phyloP scores from a whole-genome alignment of 2,329 filamentous ascomycete genomes.

The Alternaria sp. region DNA sequence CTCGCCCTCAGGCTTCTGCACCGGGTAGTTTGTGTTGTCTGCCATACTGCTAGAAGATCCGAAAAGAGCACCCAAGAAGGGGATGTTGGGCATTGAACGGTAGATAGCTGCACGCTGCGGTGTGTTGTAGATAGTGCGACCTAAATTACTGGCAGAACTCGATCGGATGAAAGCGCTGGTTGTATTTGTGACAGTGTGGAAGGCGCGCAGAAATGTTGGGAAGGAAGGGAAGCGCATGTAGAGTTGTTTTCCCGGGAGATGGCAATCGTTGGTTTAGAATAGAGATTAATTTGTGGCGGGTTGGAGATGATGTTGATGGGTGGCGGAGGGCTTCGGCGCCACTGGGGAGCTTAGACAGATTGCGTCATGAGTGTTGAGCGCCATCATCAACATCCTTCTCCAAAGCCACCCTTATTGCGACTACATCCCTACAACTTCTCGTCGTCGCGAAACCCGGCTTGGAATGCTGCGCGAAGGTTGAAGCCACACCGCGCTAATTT shows the following conservation, averaged over 20 bases:
- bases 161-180: conserved; percentile 45
- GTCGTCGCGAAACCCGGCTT: not conserved
- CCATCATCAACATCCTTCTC: conserved; percentile 6
- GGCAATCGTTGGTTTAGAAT: conserved; percentile 10
- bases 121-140: conserved; percentile 40
- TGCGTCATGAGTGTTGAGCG: conserved; percentile 38
- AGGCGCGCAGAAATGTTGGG: conserved; percentile 58
- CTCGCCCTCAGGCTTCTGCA: conserved; percentile 80
- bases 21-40: conserved; percentile 75
- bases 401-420: not conserved
- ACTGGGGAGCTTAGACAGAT: conserved; percentile 30
- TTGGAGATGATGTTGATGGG: conserved; percentile 32
- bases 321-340: conserved; percentile 41
- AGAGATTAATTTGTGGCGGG: not conserved
- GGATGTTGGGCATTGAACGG: conserved; percentile 75
- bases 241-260: conserved; percentile 4
- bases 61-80: conserved; percentile 81
- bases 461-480: not conserved
- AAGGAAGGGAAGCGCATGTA: conserved; percentile 61
- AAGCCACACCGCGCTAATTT: not conserved
- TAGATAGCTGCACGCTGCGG: conserved; percentile 41
- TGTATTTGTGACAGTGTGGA: conserved; percentile 58
- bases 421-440: not conserved
- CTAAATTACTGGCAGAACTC: conserved; percentile 50
- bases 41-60: conserved; percentile 61